A percentile compares a stretch with the other conserved stretches of the same genome.
phyloP scores from a whole-genome alignment of 495 filamentous ascomycete species.

The Xylaria scruposa region DNA sequence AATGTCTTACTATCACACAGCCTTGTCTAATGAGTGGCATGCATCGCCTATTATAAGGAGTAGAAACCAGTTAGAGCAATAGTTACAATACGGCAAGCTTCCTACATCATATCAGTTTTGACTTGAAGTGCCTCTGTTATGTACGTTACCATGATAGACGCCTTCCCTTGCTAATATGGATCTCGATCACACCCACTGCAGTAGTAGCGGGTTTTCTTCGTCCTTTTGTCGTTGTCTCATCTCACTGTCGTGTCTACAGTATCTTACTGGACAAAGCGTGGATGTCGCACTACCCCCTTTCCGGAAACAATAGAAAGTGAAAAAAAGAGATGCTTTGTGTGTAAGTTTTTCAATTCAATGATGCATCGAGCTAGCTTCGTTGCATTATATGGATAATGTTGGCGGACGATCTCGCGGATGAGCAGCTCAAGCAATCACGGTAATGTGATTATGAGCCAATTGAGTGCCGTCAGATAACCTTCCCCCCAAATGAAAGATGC shows the following conservation, averaged over 20 bases:
- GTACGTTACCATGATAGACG: neutral
- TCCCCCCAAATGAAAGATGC: neutral
- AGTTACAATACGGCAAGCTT: neutral
- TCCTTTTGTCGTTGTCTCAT: constrained; percentile 1
- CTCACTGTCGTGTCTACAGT: constrained; percentile 14
- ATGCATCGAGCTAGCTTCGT: constrained; percentile 31
- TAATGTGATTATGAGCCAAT: constrained; percentile 6
- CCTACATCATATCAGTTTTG: neutral
- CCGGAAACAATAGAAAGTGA: constrained; percentile 27
- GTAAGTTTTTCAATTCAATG: constrained; percentile 15
- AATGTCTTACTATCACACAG: constrained; percentile 8
- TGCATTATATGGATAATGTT: constrained; percentile 4
- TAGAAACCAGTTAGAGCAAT: neutral
- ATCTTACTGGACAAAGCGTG: constrained; percentile 33
- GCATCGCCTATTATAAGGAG: neutral
- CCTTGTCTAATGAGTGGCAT: neutral
- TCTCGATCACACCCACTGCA: neutral
- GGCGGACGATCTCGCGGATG: neutral
- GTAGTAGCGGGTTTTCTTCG: neutral
- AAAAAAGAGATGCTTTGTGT: constrained; percentile 20
- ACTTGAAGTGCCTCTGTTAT: neutral
- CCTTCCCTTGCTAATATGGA: neutral
- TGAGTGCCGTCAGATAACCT: neutral
- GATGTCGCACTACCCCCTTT: constrained; percentile 4
- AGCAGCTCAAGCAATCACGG: constrained; percentile 1